Conservation (phyloP, 352 stramenopile species). For the Saprolegnia parasitica region DNA sequence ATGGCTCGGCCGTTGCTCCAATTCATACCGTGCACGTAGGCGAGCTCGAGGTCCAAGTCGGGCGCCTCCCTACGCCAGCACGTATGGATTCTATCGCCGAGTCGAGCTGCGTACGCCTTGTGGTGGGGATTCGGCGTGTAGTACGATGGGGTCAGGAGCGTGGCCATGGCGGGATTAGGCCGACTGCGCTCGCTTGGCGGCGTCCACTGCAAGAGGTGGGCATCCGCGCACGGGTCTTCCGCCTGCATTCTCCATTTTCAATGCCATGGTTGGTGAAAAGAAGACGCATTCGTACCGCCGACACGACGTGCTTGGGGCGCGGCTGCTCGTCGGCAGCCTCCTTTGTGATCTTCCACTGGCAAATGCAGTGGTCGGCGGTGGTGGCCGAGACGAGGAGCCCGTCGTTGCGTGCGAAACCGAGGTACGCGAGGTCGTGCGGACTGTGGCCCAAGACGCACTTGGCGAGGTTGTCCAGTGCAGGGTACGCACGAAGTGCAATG, state of each 20-base stretch:
- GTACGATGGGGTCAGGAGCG: constrained; percentile 27
- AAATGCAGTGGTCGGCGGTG: constrained; percentile 45
- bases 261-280: neutral
- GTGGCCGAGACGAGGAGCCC: constrained; percentile 48
- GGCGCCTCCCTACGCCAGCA: constrained; percentile 20
- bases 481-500: constrained; percentile 27
- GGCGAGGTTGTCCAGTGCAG: neutral
- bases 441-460: constrained; percentile 30
- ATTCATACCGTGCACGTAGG: constrained; percentile 21
- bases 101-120: constrained; percentile 15
- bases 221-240: neutral
- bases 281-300: neutral
- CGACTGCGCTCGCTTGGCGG: neutral
- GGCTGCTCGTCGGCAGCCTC: constrained; percentile 46
- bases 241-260: neutral
- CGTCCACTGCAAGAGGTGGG: constrained; percentile 3
- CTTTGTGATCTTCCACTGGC: constrained; percentile 62
- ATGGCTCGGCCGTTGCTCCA: constrained; percentile 9
- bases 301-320: constrained; percentile 24
- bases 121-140: constrained; percentile 23
- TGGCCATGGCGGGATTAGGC: constrained; percentile 14
- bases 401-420: constrained; percentile 59
- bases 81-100: neutral
- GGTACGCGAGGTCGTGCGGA: constrained; percentile 1
- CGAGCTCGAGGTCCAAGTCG: constrained; percentile 28